phyloP scores from a whole-genome alignment of 2,329 filamentous ascomycete species.

The Cordyceps cicadae region DNA sequence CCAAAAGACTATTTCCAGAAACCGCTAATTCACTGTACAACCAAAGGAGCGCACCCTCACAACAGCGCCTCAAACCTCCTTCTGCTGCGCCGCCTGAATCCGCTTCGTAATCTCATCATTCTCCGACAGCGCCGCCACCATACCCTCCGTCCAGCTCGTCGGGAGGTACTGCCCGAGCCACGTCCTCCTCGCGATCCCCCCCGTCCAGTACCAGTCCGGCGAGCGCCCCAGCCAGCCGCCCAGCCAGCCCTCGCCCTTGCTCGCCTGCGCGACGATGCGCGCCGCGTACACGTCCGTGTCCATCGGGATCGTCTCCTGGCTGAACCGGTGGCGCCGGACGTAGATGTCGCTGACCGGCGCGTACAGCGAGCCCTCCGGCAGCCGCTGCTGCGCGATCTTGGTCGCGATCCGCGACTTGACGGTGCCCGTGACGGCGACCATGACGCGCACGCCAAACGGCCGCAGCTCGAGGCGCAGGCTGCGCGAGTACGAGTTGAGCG shows the following conservation, averaged over 20 bases:
- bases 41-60: not conserved
- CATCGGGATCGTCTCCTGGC: conserved; percentile 39
- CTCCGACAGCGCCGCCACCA: conserved; percentile 2
- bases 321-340: conserved; percentile 37
- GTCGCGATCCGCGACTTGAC: conserved; percentile 42
- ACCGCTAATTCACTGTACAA: not conserved
- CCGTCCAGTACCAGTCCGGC: conserved; percentile 17
- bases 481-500: conserved; percentile 44
- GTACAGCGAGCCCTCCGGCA: conserved; percentile 42
- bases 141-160: not conserved
- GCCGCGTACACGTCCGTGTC: conserved; percentile 35
- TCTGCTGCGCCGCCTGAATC: not conserved
- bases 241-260: conserved; percentile 29
- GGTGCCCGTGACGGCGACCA: conserved; percentile 47
- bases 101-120: conserved; percentile 2
- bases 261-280: conserved; percentile 33
- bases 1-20: not conserved
- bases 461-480: conserved; percentile 44
- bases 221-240: conserved; percentile 17
- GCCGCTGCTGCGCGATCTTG: conserved; percentile 27
- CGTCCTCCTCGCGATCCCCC: conserved; percentile 1
- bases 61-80: not conserved
- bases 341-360: conserved; percentile 37
- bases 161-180: conserved; percentile 9
- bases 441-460: conserved; percentile 48